Evolutionary conservation across 495 filamentous ascomycete species (phyloP).

Genomic region (Annulohypoxylon moriforme): DNA sequence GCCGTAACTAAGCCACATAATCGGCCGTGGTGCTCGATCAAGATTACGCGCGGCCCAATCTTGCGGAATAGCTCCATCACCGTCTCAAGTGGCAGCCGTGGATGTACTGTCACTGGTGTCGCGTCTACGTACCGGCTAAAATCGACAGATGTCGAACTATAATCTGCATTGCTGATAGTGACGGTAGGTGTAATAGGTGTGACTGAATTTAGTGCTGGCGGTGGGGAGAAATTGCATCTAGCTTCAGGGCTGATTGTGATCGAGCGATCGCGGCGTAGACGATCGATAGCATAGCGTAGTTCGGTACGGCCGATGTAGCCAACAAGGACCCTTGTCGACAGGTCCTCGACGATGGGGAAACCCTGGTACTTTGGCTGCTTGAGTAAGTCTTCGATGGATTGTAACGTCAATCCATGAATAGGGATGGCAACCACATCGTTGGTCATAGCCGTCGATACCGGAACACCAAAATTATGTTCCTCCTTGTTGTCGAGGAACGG

Average conservation of each 20-base stretch:
- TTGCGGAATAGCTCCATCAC: conserved; percentile 99
- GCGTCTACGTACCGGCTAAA: conserved; percentile 90
- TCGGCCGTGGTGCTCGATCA: conserved; percentile 89
- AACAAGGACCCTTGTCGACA: conserved; percentile 74
- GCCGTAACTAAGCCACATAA: conserved; percentile 90
- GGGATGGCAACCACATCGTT: conserved; percentile 79
- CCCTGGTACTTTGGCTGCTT: conserved; percentile 89
- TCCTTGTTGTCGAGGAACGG: conserved; percentile 98
- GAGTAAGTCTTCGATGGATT: conserved; percentile 78
- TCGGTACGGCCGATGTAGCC: conserved; percentile 97
- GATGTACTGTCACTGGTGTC: conserved; percentile 91
- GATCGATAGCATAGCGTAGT: conserved; percentile 90
- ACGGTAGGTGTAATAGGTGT: conserved; percentile 72
- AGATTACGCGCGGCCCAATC: conserved; percentile 92
- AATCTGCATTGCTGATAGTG: conserved; percentile 60
- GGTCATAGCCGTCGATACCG: conserved; percentile 94
- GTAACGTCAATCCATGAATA: conserved; percentile 76
- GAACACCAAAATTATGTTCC: conserved; percentile 96
- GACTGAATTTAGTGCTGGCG: conserved; percentile 60
- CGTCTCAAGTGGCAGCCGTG: conserved; percentile 90
- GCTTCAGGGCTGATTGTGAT: conserved; percentile 69
- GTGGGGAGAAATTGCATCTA: conserved; percentile 81
- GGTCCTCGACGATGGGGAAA: conserved; percentile 90
- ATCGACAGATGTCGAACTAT: conserved; percentile 72
- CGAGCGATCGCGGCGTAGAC: conserved; percentile 79